A percentile compares a stretch with the other conserved stretches of the same genome.
Conservation (phyloP, 768 basidiomycete genomes). For the Leucocoprinus birnbaumii region DNA sequence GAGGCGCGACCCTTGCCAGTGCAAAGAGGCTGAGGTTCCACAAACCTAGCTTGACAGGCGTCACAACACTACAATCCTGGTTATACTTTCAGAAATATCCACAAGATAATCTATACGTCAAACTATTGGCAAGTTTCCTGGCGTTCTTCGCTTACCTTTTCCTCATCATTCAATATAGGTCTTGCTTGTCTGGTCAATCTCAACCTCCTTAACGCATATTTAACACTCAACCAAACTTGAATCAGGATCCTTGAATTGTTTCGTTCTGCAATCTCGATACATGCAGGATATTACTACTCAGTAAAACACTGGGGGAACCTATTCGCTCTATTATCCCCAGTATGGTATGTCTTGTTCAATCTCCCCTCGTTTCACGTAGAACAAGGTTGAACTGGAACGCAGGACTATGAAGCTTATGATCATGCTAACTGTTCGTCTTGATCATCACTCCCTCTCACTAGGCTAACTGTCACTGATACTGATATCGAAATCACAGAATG, state of each 20-base stretch:
- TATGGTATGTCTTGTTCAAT: conserved; percentile 1
- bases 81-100: conserved; percentile 11
- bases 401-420: conserved; percentile 13
- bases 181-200: not conserved
- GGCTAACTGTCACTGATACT: too few species aligned
- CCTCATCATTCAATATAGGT: not conserved
- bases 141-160: not conserved
- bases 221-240: not conserved
- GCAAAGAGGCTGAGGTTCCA: not conserved
- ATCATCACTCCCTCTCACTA: not conserved
- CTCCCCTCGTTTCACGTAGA: not conserved
- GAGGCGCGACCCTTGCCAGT: too few species aligned
- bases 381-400: not conserved
- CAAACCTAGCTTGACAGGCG: not conserved
- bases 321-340: not conserved
- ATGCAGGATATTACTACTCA: conserved; percentile 10
- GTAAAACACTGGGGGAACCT: conserved; percentile 8
- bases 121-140: not conserved
- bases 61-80: conserved; percentile 10
- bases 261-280: conserved; percentile 6
- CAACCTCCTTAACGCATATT: not conserved
- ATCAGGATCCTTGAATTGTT: conserved; percentile 1
- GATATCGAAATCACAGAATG: not conserved
- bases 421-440: conserved; percentile 6
- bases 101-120: not conserved